Base-by-base conservation (phyloP, 352 stramenopile genomes). In the Sclerospora graminicola region DNA sequence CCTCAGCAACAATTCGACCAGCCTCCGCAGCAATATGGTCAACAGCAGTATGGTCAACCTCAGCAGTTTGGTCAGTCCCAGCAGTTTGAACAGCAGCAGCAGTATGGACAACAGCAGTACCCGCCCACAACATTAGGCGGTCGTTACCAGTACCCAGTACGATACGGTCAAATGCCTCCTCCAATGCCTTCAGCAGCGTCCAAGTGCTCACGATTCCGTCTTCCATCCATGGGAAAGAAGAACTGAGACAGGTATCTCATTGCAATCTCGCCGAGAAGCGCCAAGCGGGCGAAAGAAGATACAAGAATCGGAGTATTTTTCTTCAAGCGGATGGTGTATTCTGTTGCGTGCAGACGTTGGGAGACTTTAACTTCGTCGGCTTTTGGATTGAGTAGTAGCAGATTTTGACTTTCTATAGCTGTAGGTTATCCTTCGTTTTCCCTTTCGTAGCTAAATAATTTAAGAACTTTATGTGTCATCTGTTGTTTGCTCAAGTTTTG, bases 191-290 rank as follows among this genome's bases (percentile, higher is more conserved):
- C 57, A 16, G 59, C 75, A 13, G 46, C 54, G 14, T 48, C 58
- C n/a, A 86, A 84, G 60, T 77, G 79, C 29, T 79, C 68, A 28
- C 77, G 81, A 41, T 86, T 86, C 60, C 66, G 71, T 9, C 52
- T 89, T 19, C 76, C 76, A 13, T 58, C 69, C 41, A 64, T 75
- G 26, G 69, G 74, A 57, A 82, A 82, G 60, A 89, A 84, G 62
- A 84, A 83, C 57, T 86, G 76, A 53, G 29, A 38, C 18, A 15
- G 63, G 30, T 28, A 45, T 55, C 42, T 32, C 36, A 41, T 41
- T 54, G 51, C 45, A 8, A 41, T 30, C 38, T 54, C 35, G 40
- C 29, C 15, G 45, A 49, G 40, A 46, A 39, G 15, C 28, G 16
- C 43, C 37, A 47, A 48, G 41, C 30, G 48, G 43, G 32, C 27